These are phyloP conservation scores for Cyberlindnera mrakii DNA, from an alignment of 805 yeast genomes.

Conservation along the genomic window DNA sequence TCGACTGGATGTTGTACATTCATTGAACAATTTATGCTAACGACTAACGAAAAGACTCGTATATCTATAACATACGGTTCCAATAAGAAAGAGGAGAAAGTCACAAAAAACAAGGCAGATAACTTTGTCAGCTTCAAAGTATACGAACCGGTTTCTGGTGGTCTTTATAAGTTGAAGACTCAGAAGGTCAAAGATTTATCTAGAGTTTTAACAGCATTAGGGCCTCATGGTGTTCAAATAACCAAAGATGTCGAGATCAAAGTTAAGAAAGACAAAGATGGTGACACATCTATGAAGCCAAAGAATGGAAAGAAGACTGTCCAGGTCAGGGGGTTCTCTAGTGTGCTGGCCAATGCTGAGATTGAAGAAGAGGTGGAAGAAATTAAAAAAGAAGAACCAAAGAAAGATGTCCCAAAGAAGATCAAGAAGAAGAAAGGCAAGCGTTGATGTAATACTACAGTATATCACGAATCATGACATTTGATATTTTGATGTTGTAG, in stretches of 20 bases:
- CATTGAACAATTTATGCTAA: slow-evolving; percentile 1
- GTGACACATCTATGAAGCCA: background rate
- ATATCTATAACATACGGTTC: slow-evolving; percentile 25
- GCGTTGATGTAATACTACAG: slow-evolving; percentile 5
- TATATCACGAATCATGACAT: background rate
- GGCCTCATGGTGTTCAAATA: slow-evolving; percentile 49
- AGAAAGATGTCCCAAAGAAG: slow-evolving; percentile 13
- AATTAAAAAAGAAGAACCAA: slow-evolving; percentile 2
- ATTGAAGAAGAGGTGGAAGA: slow-evolving; percentile 13
- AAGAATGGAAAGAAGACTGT: background rate
- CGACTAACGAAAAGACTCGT: slow-evolving; percentile 10
- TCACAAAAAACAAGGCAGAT: slow-evolving; percentile 8
- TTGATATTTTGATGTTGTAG: background rate
- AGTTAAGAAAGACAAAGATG: background rate
- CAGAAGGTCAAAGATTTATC: slow-evolving; percentile 63
- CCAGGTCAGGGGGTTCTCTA: slow-evolving; percentile 19
- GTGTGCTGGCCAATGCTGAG: slow-evolving; percentile 20
- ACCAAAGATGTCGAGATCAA: slow-evolving; percentile 1
- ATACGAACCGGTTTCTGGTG: slow-evolving; percentile 60
- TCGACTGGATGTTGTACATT: too few relatives aligned
- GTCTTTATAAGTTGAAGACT: slow-evolving; percentile 52
- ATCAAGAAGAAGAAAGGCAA: slow-evolving; percentile 23
- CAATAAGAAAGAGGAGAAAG: slow-evolving; percentile 14
- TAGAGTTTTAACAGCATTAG: slow-evolving; percentile 64
- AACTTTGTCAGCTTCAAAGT: slow-evolving; percentile 43